Percentiles rank a stretch among this genome's conserved stretches.
Evolutionary conservation across 495 filamentous ascomycete genomes (phyloP).

Genomic region (Cercophora samala): DNA sequence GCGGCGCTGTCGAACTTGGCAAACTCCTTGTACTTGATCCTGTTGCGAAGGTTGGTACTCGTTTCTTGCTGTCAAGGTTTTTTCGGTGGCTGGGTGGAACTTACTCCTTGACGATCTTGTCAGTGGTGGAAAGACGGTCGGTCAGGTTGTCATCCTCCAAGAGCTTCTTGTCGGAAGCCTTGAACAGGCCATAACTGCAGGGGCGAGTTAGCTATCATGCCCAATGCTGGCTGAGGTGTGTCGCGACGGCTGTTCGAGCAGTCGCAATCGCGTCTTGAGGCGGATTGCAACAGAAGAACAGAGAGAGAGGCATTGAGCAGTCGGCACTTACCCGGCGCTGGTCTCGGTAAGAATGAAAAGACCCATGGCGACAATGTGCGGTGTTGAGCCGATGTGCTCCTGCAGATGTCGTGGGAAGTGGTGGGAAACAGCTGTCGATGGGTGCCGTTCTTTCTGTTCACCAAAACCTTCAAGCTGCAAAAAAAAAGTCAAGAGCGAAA

Average conservation of each 20-base stretch:
- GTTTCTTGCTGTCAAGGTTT: not conserved
- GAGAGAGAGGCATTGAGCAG: conserved; percentile 17
- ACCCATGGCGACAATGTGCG: conserved; percentile 52
- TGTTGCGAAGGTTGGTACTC: conserved; percentile 36
- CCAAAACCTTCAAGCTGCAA: conserved; percentile 21
- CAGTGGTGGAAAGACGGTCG: conserved; percentile 70
- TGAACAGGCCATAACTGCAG: conserved; percentile 82
- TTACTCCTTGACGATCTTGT: conserved; percentile 84
- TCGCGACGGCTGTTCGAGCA: conserved; percentile 2
- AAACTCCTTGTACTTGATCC: conserved; percentile 93
- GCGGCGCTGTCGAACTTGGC: conserved; percentile 93
- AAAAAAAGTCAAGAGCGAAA: conserved; percentile 33
- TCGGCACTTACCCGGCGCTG: conserved; percentile 65
- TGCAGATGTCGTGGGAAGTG: conserved; percentile 27
- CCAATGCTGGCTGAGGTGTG: not conserved
- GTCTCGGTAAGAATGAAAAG: conserved; percentile 87
- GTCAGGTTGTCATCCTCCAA: conserved; percentile 77
- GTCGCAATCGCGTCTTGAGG: conserved; percentile 3
- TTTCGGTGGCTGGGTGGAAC: conserved; percentile 30
- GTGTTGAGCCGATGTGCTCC: conserved; percentile 26
- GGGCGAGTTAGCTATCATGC: conserved; percentile 14
- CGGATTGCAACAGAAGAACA: not conserved
- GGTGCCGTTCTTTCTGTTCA: conserved; percentile 30
- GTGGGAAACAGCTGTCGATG: conserved; percentile 32
- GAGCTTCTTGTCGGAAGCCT: conserved; percentile 96